A percentile compares a stretch with the other conserved stretches of the same genome.
These are phyloP conservation scores for Claviceps spartinae DNA, from an alignment of 2,329 filamentous ascomycete species.

Conservation along the genomic window DNA sequence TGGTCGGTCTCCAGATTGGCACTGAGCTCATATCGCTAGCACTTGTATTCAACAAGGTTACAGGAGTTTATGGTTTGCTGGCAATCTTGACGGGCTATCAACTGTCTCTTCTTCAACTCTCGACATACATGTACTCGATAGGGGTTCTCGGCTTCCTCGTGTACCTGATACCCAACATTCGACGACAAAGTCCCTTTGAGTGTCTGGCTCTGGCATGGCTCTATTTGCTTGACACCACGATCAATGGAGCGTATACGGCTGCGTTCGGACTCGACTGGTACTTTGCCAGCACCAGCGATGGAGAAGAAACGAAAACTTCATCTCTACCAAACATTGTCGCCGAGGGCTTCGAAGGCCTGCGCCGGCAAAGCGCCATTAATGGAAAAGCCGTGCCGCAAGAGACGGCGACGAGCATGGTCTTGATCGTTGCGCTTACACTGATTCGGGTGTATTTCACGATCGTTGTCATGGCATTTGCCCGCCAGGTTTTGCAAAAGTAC, in stretches of 20 bases:
- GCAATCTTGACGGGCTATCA: constrained; percentile 78
- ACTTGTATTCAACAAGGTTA: constrained; percentile 83
- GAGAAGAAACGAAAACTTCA: constrained; percentile 10
- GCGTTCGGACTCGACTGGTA: constrained; percentile 82
- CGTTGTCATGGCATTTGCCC: constrained; percentile 71
- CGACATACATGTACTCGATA: constrained; percentile 84
- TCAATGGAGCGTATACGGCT: constrained; percentile 72
- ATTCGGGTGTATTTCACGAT: constrained; percentile 74
- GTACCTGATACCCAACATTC: constrained; percentile 66
- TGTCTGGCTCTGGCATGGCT: constrained; percentile 72
- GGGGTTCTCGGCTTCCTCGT: constrained; percentile 52
- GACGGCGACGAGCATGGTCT: constrained; percentile 60
- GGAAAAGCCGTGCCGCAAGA: constrained; percentile 34
- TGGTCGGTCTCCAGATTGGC: constrained; percentile 76
- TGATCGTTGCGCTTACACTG: constrained; percentile 61
- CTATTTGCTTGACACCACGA: constrained; percentile 67
- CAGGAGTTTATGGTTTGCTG: constrained; percentile 79
- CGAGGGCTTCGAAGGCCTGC: constrained; percentile 21
- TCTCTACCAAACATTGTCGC: constrained; percentile 15
- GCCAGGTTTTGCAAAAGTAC: constrained; percentile 60
- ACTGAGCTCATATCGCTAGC: constrained; percentile 73
- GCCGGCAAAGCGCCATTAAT: constrained; percentile 19
- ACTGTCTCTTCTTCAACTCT: constrained; percentile 70
- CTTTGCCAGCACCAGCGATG: constrained; percentile 45
- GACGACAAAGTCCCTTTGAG: constrained; percentile 63